A percentile compares a stretch with the other conserved stretches of the same genome.
Evolutionary conservation across 163 green algal species (phyloP).

Genomic region (Scenedesmus sp.): DNA sequence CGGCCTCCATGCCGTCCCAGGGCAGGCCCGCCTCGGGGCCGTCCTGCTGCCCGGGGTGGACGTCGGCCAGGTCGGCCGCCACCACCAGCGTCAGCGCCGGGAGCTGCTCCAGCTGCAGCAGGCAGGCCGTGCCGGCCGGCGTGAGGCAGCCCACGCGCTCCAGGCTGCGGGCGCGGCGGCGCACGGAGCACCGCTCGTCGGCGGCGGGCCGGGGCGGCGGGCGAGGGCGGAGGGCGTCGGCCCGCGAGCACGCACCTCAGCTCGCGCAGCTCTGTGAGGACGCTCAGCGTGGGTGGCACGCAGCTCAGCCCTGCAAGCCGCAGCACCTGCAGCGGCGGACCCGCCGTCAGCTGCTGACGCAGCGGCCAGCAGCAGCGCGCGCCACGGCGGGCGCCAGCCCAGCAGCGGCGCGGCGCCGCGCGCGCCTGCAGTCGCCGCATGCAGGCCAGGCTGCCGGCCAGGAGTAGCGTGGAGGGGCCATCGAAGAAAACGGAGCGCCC

Average conservation of each 20-base stretch:
- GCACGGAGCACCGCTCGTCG: too few relatives aligned
- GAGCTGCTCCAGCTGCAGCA: conserved; percentile 1
- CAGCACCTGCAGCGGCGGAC: background rate
- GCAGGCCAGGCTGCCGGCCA: background rate
- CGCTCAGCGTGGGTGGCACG: background rate
- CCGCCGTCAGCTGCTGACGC: too few relatives aligned
- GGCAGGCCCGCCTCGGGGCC: background rate
- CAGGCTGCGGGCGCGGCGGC: conserved; percentile 11
- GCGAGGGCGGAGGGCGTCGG: too few relatives aligned
- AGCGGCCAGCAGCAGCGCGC: too few relatives aligned
- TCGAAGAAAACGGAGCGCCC: conserved; percentile 17
- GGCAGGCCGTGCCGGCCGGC: background rate
- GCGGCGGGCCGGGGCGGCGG: too few relatives aligned
- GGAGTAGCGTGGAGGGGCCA: background rate
- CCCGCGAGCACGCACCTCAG: conserved; percentile 20
- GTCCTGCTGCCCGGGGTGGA: background rate
- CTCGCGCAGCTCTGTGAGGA: background rate
- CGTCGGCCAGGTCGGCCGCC: conserved; percentile 8
- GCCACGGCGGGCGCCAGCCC: too few relatives aligned
- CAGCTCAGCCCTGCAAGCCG: background rate
- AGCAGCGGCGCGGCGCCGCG: too few relatives aligned
- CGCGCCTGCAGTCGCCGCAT: background rate
- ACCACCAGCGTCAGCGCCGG: conserved; percentile 14
- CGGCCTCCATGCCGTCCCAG: too few relatives aligned
- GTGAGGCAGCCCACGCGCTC: background rate